Base-by-base conservation (phyloP, 495 filamentous ascomycete species). In the Tuber magnatum region DNA sequence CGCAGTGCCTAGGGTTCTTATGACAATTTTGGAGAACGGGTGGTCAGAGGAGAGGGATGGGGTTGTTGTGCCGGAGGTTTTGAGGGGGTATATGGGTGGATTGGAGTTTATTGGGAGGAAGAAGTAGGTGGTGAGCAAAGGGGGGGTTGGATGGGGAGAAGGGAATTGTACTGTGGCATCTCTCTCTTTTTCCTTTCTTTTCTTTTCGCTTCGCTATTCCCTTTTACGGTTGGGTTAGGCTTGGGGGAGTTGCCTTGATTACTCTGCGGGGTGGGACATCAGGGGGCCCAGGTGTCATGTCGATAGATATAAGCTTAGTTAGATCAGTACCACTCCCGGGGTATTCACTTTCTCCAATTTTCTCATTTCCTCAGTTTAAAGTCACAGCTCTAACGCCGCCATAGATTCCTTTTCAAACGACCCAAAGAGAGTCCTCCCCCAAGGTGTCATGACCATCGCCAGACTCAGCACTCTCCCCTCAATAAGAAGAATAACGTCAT, bases 21-120 rank as follows among this genome's bases (percentile, higher is more conserved):
- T 95, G 38, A 93, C 93, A 14, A 86, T 99, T n/a, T 82, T 99
- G 83, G 95, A 99, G 87, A 93, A 96, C 81, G 91, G 94, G 6
- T 98, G 93, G 92, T 87, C 92, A 81, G 90, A 93, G 78, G 74
- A 84, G 6, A 87, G 85, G 68, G 86, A 85, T 75, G 85, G 87
- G 7, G 91, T 97, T n/a, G 83, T 71, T 10, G 86, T 97, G 9
- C 94, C 94, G 8, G 88, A 93, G 84, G 89, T 89, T 44, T 82
- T 97, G 84, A 84, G 91, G 81, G 89, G 88, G 48, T 97, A 89
- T 88, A 97, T 97, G 92, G 89, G 90, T 81, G 92, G 92, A 0
- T 83, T 87, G 82, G 88, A 91, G 73, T 86, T 85, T 77, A 94
- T 96, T 81, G 84, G 83, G 68, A 83, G 84, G 76, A 86, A 84